Conservation (phyloP, 441 rosid species). For the Arabidopsis hybrid region DNA sequence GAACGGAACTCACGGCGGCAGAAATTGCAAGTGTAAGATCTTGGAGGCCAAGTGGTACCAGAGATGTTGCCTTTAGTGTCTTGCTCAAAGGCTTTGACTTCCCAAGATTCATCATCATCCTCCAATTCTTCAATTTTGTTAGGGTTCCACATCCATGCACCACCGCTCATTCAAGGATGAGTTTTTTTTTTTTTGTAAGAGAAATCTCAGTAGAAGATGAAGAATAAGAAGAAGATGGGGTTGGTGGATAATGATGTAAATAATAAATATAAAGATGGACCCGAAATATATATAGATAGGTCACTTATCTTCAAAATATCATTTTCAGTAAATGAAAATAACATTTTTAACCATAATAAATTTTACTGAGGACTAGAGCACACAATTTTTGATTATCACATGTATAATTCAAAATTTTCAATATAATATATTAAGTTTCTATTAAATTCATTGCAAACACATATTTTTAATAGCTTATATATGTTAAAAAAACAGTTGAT, state of each 20-base stretch:
- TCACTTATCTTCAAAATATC: conserved; percentile 31
- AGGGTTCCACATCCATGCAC: conserved; percentile 84
- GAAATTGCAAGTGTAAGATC: conserved; percentile 90
- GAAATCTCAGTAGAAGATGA: conserved; percentile 32
- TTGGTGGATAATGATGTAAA: conserved; percentile 45
- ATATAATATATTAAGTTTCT: background rate
- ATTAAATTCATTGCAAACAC: background rate
- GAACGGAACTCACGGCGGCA: conserved; percentile 93
- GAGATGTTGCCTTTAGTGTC: conserved; percentile 65
- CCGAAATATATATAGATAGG: conserved; percentile 29
- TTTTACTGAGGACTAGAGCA: background rate
- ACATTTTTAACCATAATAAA: background rate
- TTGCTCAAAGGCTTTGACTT: conserved; percentile 86
- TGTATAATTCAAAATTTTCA: background rate
- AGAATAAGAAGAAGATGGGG: conserved; percentile 40
- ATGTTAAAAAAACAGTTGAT: background rate
- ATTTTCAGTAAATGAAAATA: conserved; percentile 27
- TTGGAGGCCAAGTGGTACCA: conserved; percentile 97
- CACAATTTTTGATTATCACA: background rate
- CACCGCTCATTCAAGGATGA: conserved; percentile 41
- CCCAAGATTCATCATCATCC: conserved; percentile 92
- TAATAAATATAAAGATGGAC: conserved; percentile 44
- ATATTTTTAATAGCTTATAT: background rate
- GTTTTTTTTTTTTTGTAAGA: background rate
- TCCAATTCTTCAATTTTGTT: conserved; percentile 38